Evolutionary conservation across 768 basidiomycete species (phyloP).

Genomic region (Pisolithus orientalis): DNA sequence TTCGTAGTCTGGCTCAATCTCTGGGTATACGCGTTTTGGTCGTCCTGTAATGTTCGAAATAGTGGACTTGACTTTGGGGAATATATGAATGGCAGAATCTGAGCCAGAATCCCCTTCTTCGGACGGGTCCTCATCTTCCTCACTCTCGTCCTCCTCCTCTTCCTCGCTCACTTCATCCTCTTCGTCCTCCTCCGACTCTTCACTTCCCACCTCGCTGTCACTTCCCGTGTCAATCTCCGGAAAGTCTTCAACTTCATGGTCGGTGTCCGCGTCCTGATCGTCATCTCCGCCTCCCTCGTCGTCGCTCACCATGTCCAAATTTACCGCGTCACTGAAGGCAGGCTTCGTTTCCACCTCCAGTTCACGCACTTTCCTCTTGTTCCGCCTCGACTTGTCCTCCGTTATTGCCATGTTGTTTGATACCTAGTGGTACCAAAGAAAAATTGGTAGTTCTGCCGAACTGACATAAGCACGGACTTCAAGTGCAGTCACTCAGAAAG

Average conservation of each 20-base stretch:
- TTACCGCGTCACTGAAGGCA: constrained; percentile 35
- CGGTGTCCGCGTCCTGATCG: constrained; percentile 33
- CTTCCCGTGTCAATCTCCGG: constrained; percentile 59
- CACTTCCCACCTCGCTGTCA: constrained; percentile 31
- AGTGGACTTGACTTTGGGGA: constrained; percentile 60
- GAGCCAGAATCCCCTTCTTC: constrained; percentile 33
- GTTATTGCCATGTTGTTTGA: constrained; percentile 25
- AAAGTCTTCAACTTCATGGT: constrained; percentile 65
- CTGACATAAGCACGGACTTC: neutral
- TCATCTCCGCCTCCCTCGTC: constrained; percentile 45
- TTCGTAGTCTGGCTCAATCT: constrained; percentile 87
- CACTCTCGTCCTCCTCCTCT: constrained; percentile 24
- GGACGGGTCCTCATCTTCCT: constrained; percentile 30
- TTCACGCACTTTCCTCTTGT: constrained; percentile 54
- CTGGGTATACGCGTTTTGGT: constrained; percentile 76
- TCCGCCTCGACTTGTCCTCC: constrained; percentile 31
- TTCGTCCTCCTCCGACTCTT: constrained; percentile 32
- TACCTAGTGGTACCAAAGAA: neutral
- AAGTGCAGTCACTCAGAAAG: neutral
- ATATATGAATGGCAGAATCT: constrained; percentile 46
- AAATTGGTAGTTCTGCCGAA: neutral
- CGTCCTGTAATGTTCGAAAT: constrained; percentile 81
- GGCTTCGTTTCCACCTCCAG: constrained; percentile 31
- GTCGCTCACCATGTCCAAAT: constrained; percentile 69
- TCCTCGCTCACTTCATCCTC: constrained; percentile 25